A percentile compares a stretch with the other conserved stretches of the same genome.
Evolutionary conservation across 1,284 basidiomycete genomes (phyloP).

Genomic region (Apiotrichum porosum): DNA sequence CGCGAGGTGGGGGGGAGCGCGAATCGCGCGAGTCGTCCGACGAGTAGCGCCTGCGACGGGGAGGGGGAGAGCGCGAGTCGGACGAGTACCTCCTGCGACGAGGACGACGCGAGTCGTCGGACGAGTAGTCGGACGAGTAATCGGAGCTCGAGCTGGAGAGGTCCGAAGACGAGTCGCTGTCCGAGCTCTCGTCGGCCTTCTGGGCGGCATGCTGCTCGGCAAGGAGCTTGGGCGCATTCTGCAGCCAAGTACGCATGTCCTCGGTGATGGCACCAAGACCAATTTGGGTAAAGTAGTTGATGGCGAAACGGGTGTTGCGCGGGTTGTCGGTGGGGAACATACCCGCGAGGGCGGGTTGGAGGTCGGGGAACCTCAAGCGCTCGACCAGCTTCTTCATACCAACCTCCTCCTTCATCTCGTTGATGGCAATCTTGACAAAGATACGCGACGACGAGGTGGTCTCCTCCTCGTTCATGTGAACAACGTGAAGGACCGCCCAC

Average conservation of each 20-base stretch:
- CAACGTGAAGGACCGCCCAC: constrained; percentile 77
- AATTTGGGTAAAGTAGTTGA: constrained; percentile 97
- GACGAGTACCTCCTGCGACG: constrained; percentile 17
- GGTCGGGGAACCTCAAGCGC: constrained; percentile 79
- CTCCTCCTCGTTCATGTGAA: constrained; percentile 96
- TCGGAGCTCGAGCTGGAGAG: constrained; percentile 37
- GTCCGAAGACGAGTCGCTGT: constrained; percentile 51
- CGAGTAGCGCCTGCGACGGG: constrained; percentile 16
- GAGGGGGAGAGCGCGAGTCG: constrained; percentile 14
- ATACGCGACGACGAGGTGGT: constrained; percentile 95
- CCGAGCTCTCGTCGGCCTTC: constrained; percentile 55
- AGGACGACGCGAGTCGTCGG: constrained; percentile 32
- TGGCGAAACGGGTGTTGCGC: constrained; percentile 92
- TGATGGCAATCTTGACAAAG: constrained; percentile 94
- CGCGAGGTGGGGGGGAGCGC: constrained; percentile 15
- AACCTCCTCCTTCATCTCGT: constrained; percentile 89
- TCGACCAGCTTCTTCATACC: constrained; percentile 77
- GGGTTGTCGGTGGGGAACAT: constrained; percentile 97
- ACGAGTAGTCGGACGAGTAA: constrained; percentile 49
- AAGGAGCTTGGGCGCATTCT: constrained; percentile 84
- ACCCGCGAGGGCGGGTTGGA: constrained; percentile 66
- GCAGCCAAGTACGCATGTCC: constrained; percentile 92
- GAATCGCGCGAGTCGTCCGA: constrained; percentile 18
- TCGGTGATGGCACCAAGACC: constrained; percentile 87
- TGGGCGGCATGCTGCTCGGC: constrained; percentile 81